Percentiles rank a stretch among this genome's conserved stretches.
These are phyloP conservation scores for Talaromyces amestolkiae DNA, from an alignment of 2,329 filamentous ascomycete genomes.

Conservation along the genomic window DNA sequence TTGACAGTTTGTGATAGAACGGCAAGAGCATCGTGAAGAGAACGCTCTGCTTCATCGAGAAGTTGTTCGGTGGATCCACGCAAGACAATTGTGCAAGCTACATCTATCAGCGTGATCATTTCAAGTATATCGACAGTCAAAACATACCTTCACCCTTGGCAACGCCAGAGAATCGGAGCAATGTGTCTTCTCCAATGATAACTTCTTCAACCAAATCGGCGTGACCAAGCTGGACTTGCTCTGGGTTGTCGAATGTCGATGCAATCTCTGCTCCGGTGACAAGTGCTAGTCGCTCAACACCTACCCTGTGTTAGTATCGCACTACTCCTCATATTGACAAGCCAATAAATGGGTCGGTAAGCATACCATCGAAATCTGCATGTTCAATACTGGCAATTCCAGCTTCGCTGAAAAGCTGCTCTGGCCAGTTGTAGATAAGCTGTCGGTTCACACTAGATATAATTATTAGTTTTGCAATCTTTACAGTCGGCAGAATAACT, in stretches of 20 bases:
- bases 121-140: neutral
- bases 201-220: constrained; percentile 97
- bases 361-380: constrained; percentile 87
- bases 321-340: neutral
- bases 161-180: constrained; percentile 96
- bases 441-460: constrained; percentile 75
- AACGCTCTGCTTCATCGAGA: constrained; percentile 93
- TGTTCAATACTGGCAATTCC: constrained; percentile 99
- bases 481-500: neutral
- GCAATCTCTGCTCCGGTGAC: constrained; percentile 97
- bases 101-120: constrained; percentile 39
- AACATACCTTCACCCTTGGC: constrained; percentile 45
- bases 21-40: constrained; percentile 90
- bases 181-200: constrained; percentile 94
- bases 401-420: constrained; percentile 96
- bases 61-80: constrained; percentile 96
- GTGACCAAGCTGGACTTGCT: constrained; percentile 91
- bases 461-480: neutral
- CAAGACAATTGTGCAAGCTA: constrained; percentile 94
- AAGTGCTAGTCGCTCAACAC: constrained; percentile 84
- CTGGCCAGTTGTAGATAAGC: constrained; percentile 99
- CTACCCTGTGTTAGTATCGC: constrained; percentile 2
- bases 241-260: constrained; percentile 96
- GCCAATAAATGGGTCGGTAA: neutral
- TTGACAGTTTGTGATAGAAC: constrained; percentile 95